Base-by-base conservation (phyloP, 805 yeast species). In the Wickerhamiella australiensis region DNA sequence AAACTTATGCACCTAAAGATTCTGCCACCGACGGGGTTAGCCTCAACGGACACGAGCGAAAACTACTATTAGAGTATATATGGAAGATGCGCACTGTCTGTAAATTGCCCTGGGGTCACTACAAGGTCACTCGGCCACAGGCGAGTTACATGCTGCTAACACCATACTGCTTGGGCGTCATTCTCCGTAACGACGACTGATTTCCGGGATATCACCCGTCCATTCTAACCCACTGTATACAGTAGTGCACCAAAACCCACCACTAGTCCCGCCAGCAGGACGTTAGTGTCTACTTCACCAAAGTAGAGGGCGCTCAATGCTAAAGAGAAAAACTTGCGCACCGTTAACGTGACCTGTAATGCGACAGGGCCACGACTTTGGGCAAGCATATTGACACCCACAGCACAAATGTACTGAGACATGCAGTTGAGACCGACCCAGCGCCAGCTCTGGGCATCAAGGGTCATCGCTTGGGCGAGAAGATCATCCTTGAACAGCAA, bases 311-410 rank as follows among this genome's bases (percentile, higher is more conserved):
- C 68, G 50, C 85, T 79, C 20, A 83, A 55, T 31, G 77, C 47
- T 52, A 84, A 64, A 50, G 85, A 78, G 8, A 72, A 61, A 52
- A 82, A 75, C 61, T 82, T 80, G 44, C 92, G 69, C 9, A 81
- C 61, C 31, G 79, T 67, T 22, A 82, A 65, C 0, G 79, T 74
- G 11, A 83, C 74, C 0, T 79, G 72, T 2, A 82, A 74, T 0
- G 85, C 78, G 40, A 83, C 60, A 0, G 88, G 81, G 1, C 80
- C 71, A 6, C 61, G 61, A 17, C 81, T 76, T n/a, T 31, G 26
- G 0, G 80, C 77, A 21, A 83, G 65, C 57, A 68, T 68, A 58
- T 79, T 80, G 11, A 82, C 90, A 3, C 90, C 87, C 11, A 75
- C 64, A 1, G 80, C 76, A 59, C 94, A 83, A 3, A 77, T 47